Evolutionary conservation across 257 asterid species (phyloP), one percentile per base, ranked within the genome.

Genomic region (Handroanthus guayacan): DNA sequence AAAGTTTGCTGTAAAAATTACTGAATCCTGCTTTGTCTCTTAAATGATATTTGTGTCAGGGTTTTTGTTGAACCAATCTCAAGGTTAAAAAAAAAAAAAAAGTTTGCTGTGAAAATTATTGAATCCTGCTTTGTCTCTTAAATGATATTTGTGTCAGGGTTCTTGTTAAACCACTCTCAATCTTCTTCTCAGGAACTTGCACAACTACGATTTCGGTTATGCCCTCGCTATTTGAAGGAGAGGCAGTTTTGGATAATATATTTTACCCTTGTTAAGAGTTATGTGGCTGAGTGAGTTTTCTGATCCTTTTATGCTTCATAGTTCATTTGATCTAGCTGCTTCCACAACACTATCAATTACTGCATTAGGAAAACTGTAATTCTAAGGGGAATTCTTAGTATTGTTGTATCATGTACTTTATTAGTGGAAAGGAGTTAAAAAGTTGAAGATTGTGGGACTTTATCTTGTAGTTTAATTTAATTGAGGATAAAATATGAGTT

Each of bases 211-310:
- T 95, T 95, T 76, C 87, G 74, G 75, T 85, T 95, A 80, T 92
- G 96, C 81, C 99, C 98, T 9, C 87, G 96, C 62, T 78, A 79
- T 78, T 84, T 92, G 85, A 92, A 92, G 90, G 99, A 95, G 74
- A 79, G 83, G 39, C 89, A 84, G 74, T 95, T 95, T 84, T 95
- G 99, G 99, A 85, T 89, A 61, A 88, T 92, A 86, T 95, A 95
- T 71, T 95, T 95, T 74, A 47, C 80, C 14, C 96, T 95, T 68
- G 96, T 90, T 66, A 84, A 72, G 90, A 84, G 86, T 80, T 88
- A 81, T 65, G 87, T 95, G 67, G 75, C 86, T 20, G 88, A 89
- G 99, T 95, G 86, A 88, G 99, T 87, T 81, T 73, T 82, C 82
- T 66, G 36, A 36, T 63, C 50, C 77, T 62, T 45, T 20, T n/a